Conservation (phyloP, 2,329 filamentous ascomycete genomes). For the Scedosporium boydii region DNA sequence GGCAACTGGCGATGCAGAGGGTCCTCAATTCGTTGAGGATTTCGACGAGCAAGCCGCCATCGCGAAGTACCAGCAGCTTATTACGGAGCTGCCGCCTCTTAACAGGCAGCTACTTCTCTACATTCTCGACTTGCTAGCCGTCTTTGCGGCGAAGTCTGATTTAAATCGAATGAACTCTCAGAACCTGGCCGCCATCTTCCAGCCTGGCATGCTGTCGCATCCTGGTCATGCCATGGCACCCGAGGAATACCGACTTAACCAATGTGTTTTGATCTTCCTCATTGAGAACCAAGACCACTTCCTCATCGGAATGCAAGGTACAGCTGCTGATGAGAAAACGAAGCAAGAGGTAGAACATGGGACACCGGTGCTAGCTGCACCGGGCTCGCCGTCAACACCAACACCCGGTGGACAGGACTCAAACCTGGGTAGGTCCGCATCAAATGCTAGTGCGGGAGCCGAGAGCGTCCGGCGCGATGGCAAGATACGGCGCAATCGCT, state of each 20-base stretch:
- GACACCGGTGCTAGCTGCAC: constrained; percentile 34
- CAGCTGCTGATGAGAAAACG: constrained; percentile 82
- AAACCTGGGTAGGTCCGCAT: constrained; percentile 64
- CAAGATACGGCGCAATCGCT: constrained; percentile 76
- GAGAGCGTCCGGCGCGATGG: constrained; percentile 78
- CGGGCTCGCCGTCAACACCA: constrained; percentile 28
- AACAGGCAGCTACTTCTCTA: constrained; percentile 93
- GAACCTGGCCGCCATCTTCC: constrained; percentile 94
- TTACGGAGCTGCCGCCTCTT: constrained; percentile 83
- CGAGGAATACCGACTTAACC: constrained; percentile 85
- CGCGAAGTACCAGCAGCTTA: constrained; percentile 73
- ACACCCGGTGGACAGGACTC: constrained; percentile 33
- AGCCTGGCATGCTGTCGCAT: constrained; percentile 91
- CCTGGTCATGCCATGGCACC: constrained; percentile 93
- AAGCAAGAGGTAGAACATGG: constrained; percentile 59
- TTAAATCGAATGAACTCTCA: constrained; percentile 94
- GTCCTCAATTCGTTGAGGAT: constrained; percentile 59
- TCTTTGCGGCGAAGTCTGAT: constrained; percentile 94
- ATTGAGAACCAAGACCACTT: constrained; percentile 99
- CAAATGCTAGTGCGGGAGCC: constrained; percentile 79
- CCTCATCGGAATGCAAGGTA: constrained; percentile 95
- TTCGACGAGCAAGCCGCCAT: constrained; percentile 62
- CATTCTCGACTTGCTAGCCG: constrained; percentile 87
- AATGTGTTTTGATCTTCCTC: constrained; percentile 93
- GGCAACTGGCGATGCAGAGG: constrained; percentile 59